A percentile compares a stretch with the other conserved stretches of the same genome.
Conservation (phyloP, 805 yeast genomes). For the Wickerhamiella bombiphila region DNA sequence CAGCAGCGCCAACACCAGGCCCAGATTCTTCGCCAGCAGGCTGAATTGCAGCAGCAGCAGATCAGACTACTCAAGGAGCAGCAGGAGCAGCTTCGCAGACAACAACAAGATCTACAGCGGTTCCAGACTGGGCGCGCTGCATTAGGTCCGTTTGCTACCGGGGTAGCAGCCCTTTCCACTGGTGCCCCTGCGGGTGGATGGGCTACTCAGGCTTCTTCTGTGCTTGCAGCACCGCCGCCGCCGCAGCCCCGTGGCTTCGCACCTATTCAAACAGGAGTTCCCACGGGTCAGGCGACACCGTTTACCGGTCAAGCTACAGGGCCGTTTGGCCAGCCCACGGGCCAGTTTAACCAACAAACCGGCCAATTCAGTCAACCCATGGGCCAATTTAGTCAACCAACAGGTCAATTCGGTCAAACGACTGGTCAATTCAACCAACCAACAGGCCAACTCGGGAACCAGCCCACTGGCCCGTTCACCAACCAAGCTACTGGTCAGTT, state of each 20-base stretch:
- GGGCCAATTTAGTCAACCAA: no score
- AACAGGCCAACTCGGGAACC: constrained; percentile 17
- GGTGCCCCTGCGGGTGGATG: constrained; percentile 32
- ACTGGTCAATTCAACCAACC: constrained; percentile 13
- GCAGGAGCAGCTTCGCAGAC: constrained; percentile 18
- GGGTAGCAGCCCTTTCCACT: constrained; percentile 25
- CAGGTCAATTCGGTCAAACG: constrained; percentile 20
- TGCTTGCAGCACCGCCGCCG: constrained; percentile 15
- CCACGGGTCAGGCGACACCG: constrained; percentile 17
- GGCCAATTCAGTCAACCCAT: constrained; percentile 8
- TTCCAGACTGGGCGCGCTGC: constrained; percentile 21
- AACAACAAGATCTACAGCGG: constrained; percentile 19
- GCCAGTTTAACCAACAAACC: constrained; percentile 17
- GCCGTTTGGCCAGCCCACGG: constrained; percentile 17
- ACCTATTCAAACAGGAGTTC: constrained; percentile 26
- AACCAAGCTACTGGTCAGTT: constrained; percentile 16
- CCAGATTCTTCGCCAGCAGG: constrained; percentile 21
- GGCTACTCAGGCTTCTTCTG: constrained; percentile 18
- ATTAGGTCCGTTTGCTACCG: constrained; percentile 28
- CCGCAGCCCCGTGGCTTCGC: constrained; percentile 24
- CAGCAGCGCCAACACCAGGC: constrained; percentile 24
- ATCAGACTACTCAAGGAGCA: constrained; percentile 18
- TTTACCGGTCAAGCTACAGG: constrained; percentile 16
- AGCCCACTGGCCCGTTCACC: no score
- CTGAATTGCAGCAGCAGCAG: constrained; percentile 21